Base-by-base conservation (phyloP, 495 filamentous ascomycete species). In the Cryomyces minteri region DNA sequence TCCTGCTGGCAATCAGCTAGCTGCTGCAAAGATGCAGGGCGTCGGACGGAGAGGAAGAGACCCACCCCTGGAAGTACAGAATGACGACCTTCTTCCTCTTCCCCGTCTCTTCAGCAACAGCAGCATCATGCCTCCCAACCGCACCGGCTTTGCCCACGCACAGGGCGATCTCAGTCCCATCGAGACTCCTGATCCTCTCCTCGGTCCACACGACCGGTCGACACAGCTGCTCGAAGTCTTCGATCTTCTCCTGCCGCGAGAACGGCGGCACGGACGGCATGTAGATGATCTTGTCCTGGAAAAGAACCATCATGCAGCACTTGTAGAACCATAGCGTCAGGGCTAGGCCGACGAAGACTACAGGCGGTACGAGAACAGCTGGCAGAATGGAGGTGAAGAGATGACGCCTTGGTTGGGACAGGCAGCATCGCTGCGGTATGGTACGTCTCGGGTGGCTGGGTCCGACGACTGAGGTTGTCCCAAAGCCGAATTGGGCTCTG, bases 211-310 rank as follows among this genome's bases (percentile, higher is more conserved):
- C 33, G 14, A 88, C 66, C 5, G 74, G 74, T 9, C 58, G 59
- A 51, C 74, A 84, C 29, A 68, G 59, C 5, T 54, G 42, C 31
- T 59, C 62, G 54, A 85, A 84, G 43, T 80, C 72, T 3, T 58
- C 53, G 29, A 88, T 78, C 39, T 54, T 74, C 56, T 80, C 73
- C 31, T 65, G 49, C 6, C 73, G 63, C 0, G 69, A 60, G 48
- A 71, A 67, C 1, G 81, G 79, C 8, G 80, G 81, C 6, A 85
- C 50, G 32, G 74, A 76, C 0, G 83, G 78, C 62, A 86, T 83
- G 60, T 88, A 88, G 41, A 88, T 76, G 47, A 90, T 84, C 48
- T 84, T 83, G 54, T 88, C 83, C 59, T 87, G 84, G 55, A 88
- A 79, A 5, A 79, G 51, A 14, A 88, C 67, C 62, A 88, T 74